A percentile compares a stretch with the other conserved stretches of the same genome.
Evolutionary conservation across 1,284 basidiomycete species (phyloP).

Genomic region (Abortiporus biennis): DNA sequence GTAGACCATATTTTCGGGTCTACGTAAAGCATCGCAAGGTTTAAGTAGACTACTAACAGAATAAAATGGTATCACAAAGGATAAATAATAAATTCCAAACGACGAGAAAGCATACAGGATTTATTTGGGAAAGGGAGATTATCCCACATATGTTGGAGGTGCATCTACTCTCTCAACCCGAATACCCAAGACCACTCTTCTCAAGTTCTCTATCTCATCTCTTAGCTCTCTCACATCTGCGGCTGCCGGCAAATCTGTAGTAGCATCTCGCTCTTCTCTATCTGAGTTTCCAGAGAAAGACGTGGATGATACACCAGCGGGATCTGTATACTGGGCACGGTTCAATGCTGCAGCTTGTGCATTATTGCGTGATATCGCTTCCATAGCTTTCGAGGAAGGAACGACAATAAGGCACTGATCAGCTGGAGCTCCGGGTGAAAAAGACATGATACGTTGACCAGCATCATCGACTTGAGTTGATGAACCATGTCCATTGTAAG

Average conservation of each 20-base stretch:
- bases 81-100: not conserved
- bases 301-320: not conserved
- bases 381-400: not conserved
- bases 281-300: not conserved
- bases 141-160: not conserved
- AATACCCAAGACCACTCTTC: not conserved
- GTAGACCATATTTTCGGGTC: no score
- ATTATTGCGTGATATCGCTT: not conserved
- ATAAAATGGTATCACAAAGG: not conserved
- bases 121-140: not conserved
- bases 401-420: no score
- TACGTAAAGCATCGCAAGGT: no score
- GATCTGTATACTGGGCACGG: not conserved
- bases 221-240: conserved; percentile 1
- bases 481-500: no score
- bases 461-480: no score
- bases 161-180: not conserved
- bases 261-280: not conserved
- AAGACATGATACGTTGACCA: not conserved
- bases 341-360: not conserved
- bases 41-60: no score
- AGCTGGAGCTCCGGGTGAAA: not conserved
- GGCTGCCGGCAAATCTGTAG: not conserved
- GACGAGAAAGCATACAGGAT: not conserved
- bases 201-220: conserved; percentile 2